Base-by-base conservation (phyloP, 805 yeast genomes). In the Candida gorgasii region DNA sequence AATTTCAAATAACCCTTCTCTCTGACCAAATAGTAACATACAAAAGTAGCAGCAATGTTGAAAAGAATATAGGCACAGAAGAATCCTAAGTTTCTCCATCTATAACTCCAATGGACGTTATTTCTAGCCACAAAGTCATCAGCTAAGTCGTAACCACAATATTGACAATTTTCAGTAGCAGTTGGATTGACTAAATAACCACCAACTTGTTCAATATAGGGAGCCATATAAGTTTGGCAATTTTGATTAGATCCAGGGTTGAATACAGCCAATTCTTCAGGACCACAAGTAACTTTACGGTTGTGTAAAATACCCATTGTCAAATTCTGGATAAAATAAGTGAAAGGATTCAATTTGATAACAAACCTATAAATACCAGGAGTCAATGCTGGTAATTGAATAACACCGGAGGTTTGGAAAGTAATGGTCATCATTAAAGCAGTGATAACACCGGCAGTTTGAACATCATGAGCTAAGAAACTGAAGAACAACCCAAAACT, bases 71-170 rank as follows among this genome's bases (percentile, higher is more conserved):
- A 83, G 32, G 69, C 81, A 71, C 79, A 76, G 53, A 72, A 70
- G 52, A 82, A 68, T 17, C 89, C 88, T 47, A 82, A 63, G 49
- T 83, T 79, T 63, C 88, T 75, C 88, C 88, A 84, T 30, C 80
- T 63, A 45, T 76, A 54, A 34, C 59, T 43, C 60, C 67, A 80
- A n/a, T 62, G 55, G 39, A 77, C 66, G 45, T 69, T 67, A 37
- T 76, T 63, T 16, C 65, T 61, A 0, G 49, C 43, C 50, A 84
- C 64, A 48, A 67, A 78, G 22, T 72, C 69, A 52, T 78, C 80
- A 36, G 79, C 80, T 39, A 62, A 63, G 1, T 52, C 42, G 53
- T 61, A 72, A 36, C 56, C 49, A 52, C 85, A 80, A 59, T 72
- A 78, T 11, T 72, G 74, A 65, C 85, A 80, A 27, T 62, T 46